Base-by-base conservation (phyloP, 768 basidiomycete species). In the Lactifluus piperatus region DNA sequence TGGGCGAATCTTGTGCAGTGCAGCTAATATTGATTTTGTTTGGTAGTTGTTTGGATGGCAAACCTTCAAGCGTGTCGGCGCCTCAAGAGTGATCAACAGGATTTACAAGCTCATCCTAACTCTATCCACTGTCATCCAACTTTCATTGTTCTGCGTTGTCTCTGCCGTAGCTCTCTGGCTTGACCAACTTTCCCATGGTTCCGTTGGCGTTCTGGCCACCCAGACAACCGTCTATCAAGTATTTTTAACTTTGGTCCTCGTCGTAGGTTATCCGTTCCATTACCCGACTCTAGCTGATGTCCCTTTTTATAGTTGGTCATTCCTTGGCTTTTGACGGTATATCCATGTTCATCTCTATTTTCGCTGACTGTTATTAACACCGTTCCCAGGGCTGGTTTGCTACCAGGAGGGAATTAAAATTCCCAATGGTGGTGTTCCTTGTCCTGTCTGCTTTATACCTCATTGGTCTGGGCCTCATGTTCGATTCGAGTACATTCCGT, bases 11-110 rank as follows among this genome's bases (percentile, higher is more conserved):
- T 54, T 49, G 27, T 22, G 11, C 24, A 14, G 14, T 34, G 39
- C 36, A 44, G 16, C 57, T 52, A 30, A 57, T 20, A 45, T 50
- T 16, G 6, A 5, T 37, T 3, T 11, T 22, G 3, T 16, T 54
- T 37, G 22, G 13, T 54, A 88, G 86, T 67, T 77, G 16, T 91
- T 88, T 68, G 86, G 89, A 45, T 92, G 88, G 88, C 86, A 88
- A 71, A 92, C 88, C 0, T 92, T 91, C 79, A 89, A 89, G 70
- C 85, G 88, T 57, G 82, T 91, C 52, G 88, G 89, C 37, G 88
- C 89, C 11, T 87, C 84, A 6, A 72, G 81, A 64, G 76, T 76
- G 11, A 88, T 91, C 71, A 87, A 86, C 70, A 79, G 83, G 36
- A 70, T 87, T 60, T 91, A 91, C 76, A 86, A 82, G 69, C 72